These are phyloP conservation scores for Flaveria trinervia DNA, from an alignment of 129 eudicot species.

Conservation along the genomic window DNA sequence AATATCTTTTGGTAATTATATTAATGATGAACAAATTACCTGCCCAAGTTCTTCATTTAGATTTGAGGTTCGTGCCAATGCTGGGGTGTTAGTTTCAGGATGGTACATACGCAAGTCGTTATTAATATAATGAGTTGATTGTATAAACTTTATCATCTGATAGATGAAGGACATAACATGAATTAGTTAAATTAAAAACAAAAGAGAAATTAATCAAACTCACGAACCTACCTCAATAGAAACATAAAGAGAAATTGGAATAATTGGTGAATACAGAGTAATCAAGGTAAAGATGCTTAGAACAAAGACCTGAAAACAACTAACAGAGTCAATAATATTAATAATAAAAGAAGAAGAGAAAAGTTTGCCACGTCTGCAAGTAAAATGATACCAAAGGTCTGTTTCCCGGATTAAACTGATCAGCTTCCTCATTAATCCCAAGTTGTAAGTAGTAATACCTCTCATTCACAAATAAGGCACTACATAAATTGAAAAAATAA, in stretches of 20 bases:
- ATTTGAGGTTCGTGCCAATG: slow-evolving; percentile 94
- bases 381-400: slow-evolving; percentile 60
- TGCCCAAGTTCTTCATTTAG: slow-evolving; percentile 99
- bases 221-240: slow-evolving; percentile 74
- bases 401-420: slow-evolving; percentile 76
- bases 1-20: neutral
- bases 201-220: neutral
- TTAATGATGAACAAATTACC: slow-evolving; percentile 14
- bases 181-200: neutral
- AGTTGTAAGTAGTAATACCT: slow-evolving; percentile 71
- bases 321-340: slow-evolving; percentile 14
- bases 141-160: slow-evolving; percentile 94
- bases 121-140: slow-evolving; percentile 83
- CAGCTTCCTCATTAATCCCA: slow-evolving; percentile 37
- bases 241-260: slow-evolving; percentile 98
- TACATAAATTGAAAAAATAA: slow-evolving; percentile 33
- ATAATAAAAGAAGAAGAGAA: neutral
- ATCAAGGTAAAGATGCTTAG: slow-evolving; percentile 88
- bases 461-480: slow-evolving; percentile 71
- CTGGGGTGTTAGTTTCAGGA: slow-evolving; percentile 83
- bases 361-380: neutral
- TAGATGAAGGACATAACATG: slow-evolving; percentile 24
- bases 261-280: slow-evolving; percentile 92
- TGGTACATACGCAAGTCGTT: slow-evolving; percentile 94
- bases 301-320: slow-evolving; percentile 53